These are phyloP conservation scores for Pythium aphanidermatum DNA, from an alignment of 352 stramenopile species.

Conservation along the genomic window DNA sequence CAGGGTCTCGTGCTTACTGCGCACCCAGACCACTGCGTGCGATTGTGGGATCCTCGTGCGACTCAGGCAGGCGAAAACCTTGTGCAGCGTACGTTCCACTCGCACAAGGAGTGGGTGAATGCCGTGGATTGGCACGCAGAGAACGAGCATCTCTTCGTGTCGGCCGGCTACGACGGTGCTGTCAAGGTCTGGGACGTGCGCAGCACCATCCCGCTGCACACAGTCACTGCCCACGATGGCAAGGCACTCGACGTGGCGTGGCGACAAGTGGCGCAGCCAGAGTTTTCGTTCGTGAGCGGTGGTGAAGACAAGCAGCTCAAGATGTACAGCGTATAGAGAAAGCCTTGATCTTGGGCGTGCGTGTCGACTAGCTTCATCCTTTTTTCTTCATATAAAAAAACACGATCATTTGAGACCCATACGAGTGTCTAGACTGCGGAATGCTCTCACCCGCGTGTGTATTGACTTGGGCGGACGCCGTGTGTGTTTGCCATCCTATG, in stretches of 20 bases:
- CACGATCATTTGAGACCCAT: too few relatives aligned
- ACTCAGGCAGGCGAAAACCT: conserved; percentile 61
- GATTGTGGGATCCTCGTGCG: conserved; percentile 76
- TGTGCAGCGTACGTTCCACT: conserved; percentile 77
- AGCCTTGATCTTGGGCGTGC: too few relatives aligned
- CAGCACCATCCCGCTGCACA: conserved; percentile 71
- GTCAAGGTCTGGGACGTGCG: conserved; percentile 82
- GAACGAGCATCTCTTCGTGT: conserved; percentile 61
- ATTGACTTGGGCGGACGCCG: not conserved
- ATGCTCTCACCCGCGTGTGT: too few relatives aligned
- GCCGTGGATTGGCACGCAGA: conserved; percentile 61
- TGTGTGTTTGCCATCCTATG: not conserved
- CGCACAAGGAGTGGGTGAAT: conserved; percentile 82
- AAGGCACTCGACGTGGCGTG: conserved; percentile 68
- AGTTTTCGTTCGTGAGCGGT: conserved; percentile 62
- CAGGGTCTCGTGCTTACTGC: conserved; percentile 63
- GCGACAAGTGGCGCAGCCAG: conserved; percentile 27
- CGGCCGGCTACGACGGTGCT: conserved; percentile 63
- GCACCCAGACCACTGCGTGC: conserved; percentile 73
- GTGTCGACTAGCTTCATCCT: conserved; percentile 1
- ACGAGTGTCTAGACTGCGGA: too few relatives aligned
- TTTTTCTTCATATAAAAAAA: conserved; percentile 9
- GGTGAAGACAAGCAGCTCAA: conserved; percentile 85
- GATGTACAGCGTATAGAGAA: conserved; percentile 73
- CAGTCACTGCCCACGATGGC: conserved; percentile 62